Base-by-base conservation (phyloP, 306 rosid genomes). In the Begonia loranthoides region DNA sequence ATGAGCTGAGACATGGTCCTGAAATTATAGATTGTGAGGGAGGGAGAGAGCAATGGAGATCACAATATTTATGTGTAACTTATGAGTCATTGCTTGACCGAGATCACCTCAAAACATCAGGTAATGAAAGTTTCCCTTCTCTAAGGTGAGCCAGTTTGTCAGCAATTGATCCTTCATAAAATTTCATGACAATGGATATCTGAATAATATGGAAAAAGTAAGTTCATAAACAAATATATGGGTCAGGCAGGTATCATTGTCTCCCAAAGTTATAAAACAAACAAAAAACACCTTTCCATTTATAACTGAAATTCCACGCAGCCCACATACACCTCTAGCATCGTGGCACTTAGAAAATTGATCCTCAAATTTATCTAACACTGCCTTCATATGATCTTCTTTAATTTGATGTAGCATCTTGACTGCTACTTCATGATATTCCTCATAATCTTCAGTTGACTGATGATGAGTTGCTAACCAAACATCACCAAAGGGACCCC, bases 381-480 rank as follows among this genome's bases (percentile, higher is more conserved):
- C 67, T 54, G 33, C 66, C 71, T 54, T 90, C 75, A 76, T 41
- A 54, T 68, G 76, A 7, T 78, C 87, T 63, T 89, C 97, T 68
- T 62, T 78, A 50, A 79, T 66, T 15, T 77, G 69, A 64, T 72
- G 65, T 44, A 90, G 66, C 87, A 90, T 76, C 77, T 90, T 90
- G 66, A 75, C 71, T 54, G 97, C 95, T 64, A 90, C 94, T 77
- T 89, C 97, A 72, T 82, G 95, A 66, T 61, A 60, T 65, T 77
- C 79, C 12, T 84, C 95, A 60, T 66, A 78, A 58, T 85, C 87
- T 52, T 76, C 74, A 52, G 85, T 78, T 38, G 97, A 80, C 58
- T 70, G 95, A 70, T 85, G 95, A 73, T 62, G 85, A 38, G 97
- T 90, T 45, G 87, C 97, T 56, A 90, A 68, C 95, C 97, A 90